These are phyloP conservation scores for Skeletonema potamos DNA, from an alignment of 108 stramenopile species.

Conservation along the genomic window DNA sequence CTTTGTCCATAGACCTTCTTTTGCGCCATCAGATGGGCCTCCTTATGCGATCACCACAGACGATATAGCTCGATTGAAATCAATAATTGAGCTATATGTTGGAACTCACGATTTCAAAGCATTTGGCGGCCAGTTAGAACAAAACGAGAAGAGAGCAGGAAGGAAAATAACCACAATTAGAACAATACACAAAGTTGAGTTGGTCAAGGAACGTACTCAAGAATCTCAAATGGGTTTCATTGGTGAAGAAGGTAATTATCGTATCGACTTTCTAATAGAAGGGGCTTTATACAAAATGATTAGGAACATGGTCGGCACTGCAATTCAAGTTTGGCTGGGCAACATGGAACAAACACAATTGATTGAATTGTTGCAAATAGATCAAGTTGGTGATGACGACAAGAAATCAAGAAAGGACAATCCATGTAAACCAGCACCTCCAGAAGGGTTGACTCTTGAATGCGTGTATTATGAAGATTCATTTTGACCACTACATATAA, in stretches of 20 bases:
- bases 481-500: slow-evolving; percentile 6
- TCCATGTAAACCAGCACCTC: slow-evolving; percentile 78
- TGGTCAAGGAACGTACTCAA: slow-evolving; percentile 40
- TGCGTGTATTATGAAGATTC: slow-evolving; percentile 68
- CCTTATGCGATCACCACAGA: slow-evolving; percentile 24
- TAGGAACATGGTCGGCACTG: slow-evolving; percentile 85
- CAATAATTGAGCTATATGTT: slow-evolving; percentile 57
- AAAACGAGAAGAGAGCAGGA: slow-evolving; percentile 46
- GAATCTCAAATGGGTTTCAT: slow-evolving; percentile 13
- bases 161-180: slow-evolving; percentile 48
- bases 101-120: slow-evolving; percentile 81
- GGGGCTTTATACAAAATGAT: slow-evolving; percentile 90
- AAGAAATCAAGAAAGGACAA: slow-evolving; percentile 61
- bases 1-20: slow-evolving; percentile 37
- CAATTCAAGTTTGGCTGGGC: slow-evolving; percentile 64
- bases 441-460: slow-evolving; percentile 83
- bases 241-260: slow-evolving; percentile 58
- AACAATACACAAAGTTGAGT: slow-evolving; percentile 59
- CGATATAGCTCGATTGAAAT: slow-evolving; percentile 39
- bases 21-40: slow-evolving; percentile 3
- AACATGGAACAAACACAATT: slow-evolving; percentile 48
- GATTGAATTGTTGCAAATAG: slow-evolving; percentile 44
- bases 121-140: slow-evolving; percentile 78
- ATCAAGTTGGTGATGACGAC: background rate
- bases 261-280: slow-evolving; percentile 72